Evolutionary conservation across 805 yeast species (phyloP), one percentile per base, ranked within the genome.

Genomic region (Candida palmyrensis): DNA sequence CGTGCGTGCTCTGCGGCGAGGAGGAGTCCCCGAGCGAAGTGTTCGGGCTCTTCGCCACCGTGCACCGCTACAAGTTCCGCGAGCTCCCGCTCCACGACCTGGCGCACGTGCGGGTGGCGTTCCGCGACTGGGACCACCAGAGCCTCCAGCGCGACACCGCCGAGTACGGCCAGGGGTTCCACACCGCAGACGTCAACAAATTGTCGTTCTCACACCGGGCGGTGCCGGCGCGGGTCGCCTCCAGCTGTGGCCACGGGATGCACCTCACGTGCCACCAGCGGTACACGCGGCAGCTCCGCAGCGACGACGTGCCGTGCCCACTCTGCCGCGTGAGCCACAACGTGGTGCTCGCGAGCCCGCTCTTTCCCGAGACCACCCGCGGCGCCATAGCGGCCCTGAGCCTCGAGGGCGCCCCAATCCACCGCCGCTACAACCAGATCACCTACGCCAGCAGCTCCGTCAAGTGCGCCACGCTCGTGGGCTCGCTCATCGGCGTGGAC

Each of bases 1-100:
- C 52, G 2, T 79, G 86, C 57, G 76, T 79, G 3, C 43, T 76
- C 15, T 80, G 87, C 53, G 82, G 78, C 41, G 75, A 73, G 37
- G 60, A 67, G 1, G 74, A 70, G 29, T 59, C 63, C 15, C 32
- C 43, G 9, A 56, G 65, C 11, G 72, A 72, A 21, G 39, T 73
- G 0, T 73, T 82, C 52, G 84, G 84, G 8, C 51, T 77, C n/a
- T 79, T 86, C 1, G 69, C 72, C 3, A 66, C 68, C 20, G 62
- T 23, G 5, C 11, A 11, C 10, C 10, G 10, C 5, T 18, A 25
- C 10, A 52, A 62, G 0, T 70, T 76, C 33, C 73, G 82, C 73
- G 61, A 58, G 27, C 36, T 73, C 10, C 74, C 75, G 2, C 34
- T 23, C 5, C 40, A 42, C 5, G 43, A 43, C 13, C 22, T 29